Base-by-base conservation (phyloP, 352 stramenopile species). In the Pythium dissotocum region DNA sequence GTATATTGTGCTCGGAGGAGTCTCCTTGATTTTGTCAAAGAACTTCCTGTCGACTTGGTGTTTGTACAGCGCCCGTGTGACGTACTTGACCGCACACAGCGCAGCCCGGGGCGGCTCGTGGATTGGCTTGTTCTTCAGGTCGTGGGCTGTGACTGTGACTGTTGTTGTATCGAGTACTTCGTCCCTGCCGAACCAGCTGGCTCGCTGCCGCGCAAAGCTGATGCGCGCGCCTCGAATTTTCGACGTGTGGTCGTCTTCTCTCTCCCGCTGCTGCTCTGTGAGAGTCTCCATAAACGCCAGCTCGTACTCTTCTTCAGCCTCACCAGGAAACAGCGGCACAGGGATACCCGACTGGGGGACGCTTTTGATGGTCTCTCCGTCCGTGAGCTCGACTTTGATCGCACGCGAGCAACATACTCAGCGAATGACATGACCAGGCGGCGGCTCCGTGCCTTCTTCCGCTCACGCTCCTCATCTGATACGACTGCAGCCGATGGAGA, bases 401-500 rank as follows among this genome's bases (percentile, higher is more conserved):
- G 36, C 8, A 8, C 10, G 2, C 14, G 6, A 2, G 9, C 36
- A 42, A 42, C 6, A 10, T 42, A 42, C 36, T 42, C 36, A 6
- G 36, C 36, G 36, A 42, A 10, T 10, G 36, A 10, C 33, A 36
- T 36, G 4, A 36, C 33, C 4, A 4, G 33, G 33, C 33, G 33
- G 8, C 8, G 4, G 33, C 4, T 36, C 33, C 33, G n/a, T n/a
- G n/a, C 8, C 33, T 36, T 36, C 33, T 36, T 36, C 33, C 4
- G 33, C 33, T 4, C 33, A 36, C 4, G 4, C 4, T 36, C 33
- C 8, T 36, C 33, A 36, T 36, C 33, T 36, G 33, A 36, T 36
- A 4, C 4, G 8, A 61, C 71, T 32, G 24, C 53, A 13, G 76
- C 63, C 9, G n/a, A n/a, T n/a, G n/a, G n/a, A n/a, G n/a, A n/a